Evolutionary conservation across 2,329 filamentous ascomycete species (phyloP).

Genomic region (Coniosporium uncinatum): DNA sequence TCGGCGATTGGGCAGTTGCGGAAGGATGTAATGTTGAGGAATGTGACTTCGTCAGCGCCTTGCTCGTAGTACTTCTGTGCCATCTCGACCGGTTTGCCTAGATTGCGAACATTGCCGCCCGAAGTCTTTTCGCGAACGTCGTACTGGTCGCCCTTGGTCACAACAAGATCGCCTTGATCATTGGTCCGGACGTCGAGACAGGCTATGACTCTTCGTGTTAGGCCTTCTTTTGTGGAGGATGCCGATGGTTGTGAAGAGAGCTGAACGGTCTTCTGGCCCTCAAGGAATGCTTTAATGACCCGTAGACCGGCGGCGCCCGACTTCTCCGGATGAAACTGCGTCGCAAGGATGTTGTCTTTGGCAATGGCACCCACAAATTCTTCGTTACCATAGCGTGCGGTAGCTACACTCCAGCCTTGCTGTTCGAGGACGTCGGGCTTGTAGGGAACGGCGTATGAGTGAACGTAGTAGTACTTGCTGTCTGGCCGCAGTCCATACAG

Average conservation of each 20-base stretch:
- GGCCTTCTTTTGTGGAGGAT: constrained; percentile 46
- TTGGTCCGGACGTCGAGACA: constrained; percentile 95
- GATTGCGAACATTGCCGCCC: constrained; percentile 69
- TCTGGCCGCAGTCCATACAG: constrained; percentile 75
- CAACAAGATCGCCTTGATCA: constrained; percentile 89
- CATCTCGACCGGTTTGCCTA: constrained; percentile 96
- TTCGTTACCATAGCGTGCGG: constrained; percentile 80
- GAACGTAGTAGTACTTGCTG: constrained; percentile 99
- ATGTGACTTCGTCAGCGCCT: constrained; percentile 94
- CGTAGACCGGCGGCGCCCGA: constrained; percentile 85
- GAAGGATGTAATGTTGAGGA: constrained; percentile 98
- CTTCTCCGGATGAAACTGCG: constrained; percentile 98
- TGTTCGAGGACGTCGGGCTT: constrained; percentile 65
- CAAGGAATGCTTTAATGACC: constrained; percentile 79
- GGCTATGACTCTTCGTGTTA: constrained; percentile 92
- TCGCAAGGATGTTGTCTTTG: constrained; percentile 79
- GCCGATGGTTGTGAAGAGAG: constrained; percentile 33
- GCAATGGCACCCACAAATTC: constrained; percentile 90
- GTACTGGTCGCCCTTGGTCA: constrained; percentile 98
- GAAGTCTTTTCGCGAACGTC: constrained; percentile 87
- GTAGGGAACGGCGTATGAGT: constrained; percentile 87
- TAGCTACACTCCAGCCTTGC: constrained; percentile 89
- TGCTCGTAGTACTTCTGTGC: constrained; percentile 92
- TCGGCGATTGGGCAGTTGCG: constrained; percentile 91
- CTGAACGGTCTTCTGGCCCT: constrained; percentile 55